Base-by-base conservation (phyloP, 352 stramenopile genomes). In the Phytophthora pinifolia region DNA sequence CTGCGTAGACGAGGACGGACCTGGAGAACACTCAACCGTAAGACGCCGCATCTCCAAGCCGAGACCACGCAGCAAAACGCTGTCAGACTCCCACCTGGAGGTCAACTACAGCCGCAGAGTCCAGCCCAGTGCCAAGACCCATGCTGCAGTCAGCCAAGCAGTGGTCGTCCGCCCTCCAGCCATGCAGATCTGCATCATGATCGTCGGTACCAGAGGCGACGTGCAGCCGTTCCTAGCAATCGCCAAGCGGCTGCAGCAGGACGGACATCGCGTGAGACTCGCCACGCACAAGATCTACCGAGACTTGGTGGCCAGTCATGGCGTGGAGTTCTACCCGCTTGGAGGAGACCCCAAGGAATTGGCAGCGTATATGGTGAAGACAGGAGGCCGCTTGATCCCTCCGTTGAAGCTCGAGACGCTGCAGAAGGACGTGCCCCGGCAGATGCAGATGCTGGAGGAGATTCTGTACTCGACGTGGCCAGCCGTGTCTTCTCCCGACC, bases 311-410 rank as follows among this genome's bases (percentile, higher is more conserved):
- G 78, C 57, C 2, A 74, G 74, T 2, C 62, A 82, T n/a, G 70
- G 63, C 25, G 61, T 92, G 12, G 81, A 89, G 70, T 91, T 89
- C 54, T 90, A 89, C 44, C 80, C 80, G 13, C 46, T 90, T 1
- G 80, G 70, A 3, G 78, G 78, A 8, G 78, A 89, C 36, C 80
- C 78, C n/a, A 86, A 86, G 48, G 76, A 86, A 41, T 50, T 90
- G 14, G 72, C 79, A 1, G 72, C 81, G 22, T 98, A 96, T 72
- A 98, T 97, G 89, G 83, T 95, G 27, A 88, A 92, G 48, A 94
- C 85, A 1, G 70, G 78, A 27, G 86, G 86, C 0, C 65, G 72
- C n/a, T 29, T 94, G 2, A 81, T 92, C 37, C 59, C 59, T 12
- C 79, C 81, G 10, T 33, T 78, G 18, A 89, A 76, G 25, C 68